Evolutionary conservation across 495 filamentous ascomycete genomes (phyloP), one percentile per base, ranked within the genome.

Genomic region (Cairneyella variabilis): DNA sequence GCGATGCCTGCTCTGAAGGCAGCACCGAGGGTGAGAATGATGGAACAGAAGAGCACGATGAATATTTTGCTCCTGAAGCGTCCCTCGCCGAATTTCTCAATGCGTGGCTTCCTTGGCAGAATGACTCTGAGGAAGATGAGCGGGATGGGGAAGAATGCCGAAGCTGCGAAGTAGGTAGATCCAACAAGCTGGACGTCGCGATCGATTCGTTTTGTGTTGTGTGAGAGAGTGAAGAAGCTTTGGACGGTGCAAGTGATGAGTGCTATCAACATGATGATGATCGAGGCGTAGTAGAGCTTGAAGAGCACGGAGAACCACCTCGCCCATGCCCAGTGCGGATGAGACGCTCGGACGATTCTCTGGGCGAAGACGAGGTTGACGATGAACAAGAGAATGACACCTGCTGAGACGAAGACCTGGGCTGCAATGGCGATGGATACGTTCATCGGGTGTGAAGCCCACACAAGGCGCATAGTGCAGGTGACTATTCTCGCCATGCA

Each of bases 291-390:
- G 14, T 90, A 64, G 3, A 64, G 61, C 53, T 74, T 73, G 61
- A 91, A 86, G 20, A 66, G 50, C 12, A 64, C 48, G 0, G 68
- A 69, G 25, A 81, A 67, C 21, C 66, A 48, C 6, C 64, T 73
- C 43, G 79, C 74, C 86, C 86, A 90, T 26, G 89, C 89, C 41
- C 89, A 64, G 2, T 67, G 63, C 0, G 89, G 91, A 51, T 92
- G 86, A 11, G 78, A 78, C 2, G 84, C 86, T 25, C 91, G 76
- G 8, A 92, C 57, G 25, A 95, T 79, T 23, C 91, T 82, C 64
- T 92, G 88, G 0, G 85, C 71, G 63, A 89, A 87, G 59, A 93
- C 72, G 25, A 96, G 69, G 65, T 96, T 93, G 63, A 89, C 66
- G 51, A 96, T 68, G 66, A 86, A 95, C n/a, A 95, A 68, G 6